phyloP scores from a whole-genome alignment of 2,329 filamentous ascomycete genomes.

The Xylaria sp. region DNA sequence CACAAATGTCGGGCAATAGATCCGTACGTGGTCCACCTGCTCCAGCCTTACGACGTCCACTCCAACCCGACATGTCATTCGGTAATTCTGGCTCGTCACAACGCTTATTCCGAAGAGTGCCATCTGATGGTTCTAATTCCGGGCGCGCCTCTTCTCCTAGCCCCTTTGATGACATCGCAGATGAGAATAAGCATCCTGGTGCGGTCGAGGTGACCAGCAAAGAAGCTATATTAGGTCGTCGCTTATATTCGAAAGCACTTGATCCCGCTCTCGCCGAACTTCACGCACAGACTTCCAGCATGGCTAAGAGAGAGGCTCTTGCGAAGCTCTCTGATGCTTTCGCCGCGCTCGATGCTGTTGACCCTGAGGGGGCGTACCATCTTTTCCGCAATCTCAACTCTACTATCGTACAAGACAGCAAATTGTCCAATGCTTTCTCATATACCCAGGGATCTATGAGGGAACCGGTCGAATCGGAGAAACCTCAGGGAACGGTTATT shows the following conservation, averaged over 20 bases:
- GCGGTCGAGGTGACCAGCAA: slow-evolving; percentile 73
- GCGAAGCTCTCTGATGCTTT: slow-evolving; percentile 87
- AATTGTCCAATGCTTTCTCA: slow-evolving; percentile 65
- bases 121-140: slow-evolving; percentile 70
- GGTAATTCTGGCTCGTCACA: slow-evolving; percentile 94
- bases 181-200: slow-evolving; percentile 72
- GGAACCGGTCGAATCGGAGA: slow-evolving; percentile 48
- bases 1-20: slow-evolving; percentile 51
- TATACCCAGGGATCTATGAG: slow-evolving; percentile 50
- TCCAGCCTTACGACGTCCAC: slow-evolving; percentile 73
- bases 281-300: slow-evolving; percentile 77
- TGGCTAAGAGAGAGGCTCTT: slow-evolving; percentile 81
- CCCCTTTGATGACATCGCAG: slow-evolving; percentile 55
- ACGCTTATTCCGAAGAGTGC: slow-evolving; percentile 87
- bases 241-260: slow-evolving; percentile 82
- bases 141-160: slow-evolving; percentile 53
- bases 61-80: slow-evolving; percentile 91
- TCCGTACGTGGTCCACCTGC: slow-evolving; percentile 53
- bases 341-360: slow-evolving; percentile 82
- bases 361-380: slow-evolving; percentile 90
- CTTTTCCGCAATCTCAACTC: slow-evolving; percentile 81
- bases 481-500: slow-evolving; percentile 66
- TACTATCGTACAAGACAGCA: slow-evolving; percentile 75
- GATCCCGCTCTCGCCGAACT: slow-evolving; percentile 87
- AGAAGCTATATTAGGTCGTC: slow-evolving; percentile 82